These are phyloP conservation scores for Cladosporium austrohemisphaericum DNA, from an alignment of 2,329 filamentous ascomycete species.

Conservation along the genomic window DNA sequence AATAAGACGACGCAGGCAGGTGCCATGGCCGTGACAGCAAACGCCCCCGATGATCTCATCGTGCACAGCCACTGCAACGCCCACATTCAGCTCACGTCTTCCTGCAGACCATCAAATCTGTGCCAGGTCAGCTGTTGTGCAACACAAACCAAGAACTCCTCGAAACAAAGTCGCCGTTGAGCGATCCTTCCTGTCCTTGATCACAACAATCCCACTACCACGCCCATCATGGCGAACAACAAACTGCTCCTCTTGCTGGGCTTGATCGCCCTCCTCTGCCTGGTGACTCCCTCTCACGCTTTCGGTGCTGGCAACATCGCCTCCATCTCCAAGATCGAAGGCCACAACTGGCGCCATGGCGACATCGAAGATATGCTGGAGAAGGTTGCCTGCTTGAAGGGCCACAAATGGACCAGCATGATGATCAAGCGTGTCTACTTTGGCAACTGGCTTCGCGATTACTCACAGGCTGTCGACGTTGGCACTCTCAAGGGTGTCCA, in stretches of 20 bases:
- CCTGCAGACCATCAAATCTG: not conserved
- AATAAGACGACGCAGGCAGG: no score
- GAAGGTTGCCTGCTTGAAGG: slow-evolving; percentile 46
- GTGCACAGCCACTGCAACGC: slow-evolving; percentile 17
- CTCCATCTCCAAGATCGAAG: slow-evolving; percentile 42
- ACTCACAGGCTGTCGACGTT: slow-evolving; percentile 53
- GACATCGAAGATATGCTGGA: slow-evolving; percentile 52
- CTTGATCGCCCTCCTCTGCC: slow-evolving; percentile 25
- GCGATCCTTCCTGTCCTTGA: not conserved
- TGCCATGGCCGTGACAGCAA: no score
- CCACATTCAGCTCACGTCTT: not conserved
- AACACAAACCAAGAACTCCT: slow-evolving; percentile 4
- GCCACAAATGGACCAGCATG: slow-evolving; percentile 84
- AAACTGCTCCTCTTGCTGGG: slow-evolving; percentile 25
- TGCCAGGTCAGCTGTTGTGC: no score
- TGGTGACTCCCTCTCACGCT: slow-evolving; percentile 29
- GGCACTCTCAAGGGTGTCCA: slow-evolving; percentile 52
- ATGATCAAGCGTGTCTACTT: slow-evolving; percentile 41
- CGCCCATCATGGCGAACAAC: slow-evolving; percentile 13
- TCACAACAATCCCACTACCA: not conserved
- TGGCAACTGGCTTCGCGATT: slow-evolving; percentile 48
- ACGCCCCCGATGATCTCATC: no score
- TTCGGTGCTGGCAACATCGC: slow-evolving; percentile 50
- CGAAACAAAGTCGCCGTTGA: not conserved
- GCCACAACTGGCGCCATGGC: slow-evolving; percentile 51